Percentiles rank a stretch among this genome's conserved stretches.
Conservation (phyloP, 2,329 filamentous ascomycete genomes). For the Xylaria sp. region DNA sequence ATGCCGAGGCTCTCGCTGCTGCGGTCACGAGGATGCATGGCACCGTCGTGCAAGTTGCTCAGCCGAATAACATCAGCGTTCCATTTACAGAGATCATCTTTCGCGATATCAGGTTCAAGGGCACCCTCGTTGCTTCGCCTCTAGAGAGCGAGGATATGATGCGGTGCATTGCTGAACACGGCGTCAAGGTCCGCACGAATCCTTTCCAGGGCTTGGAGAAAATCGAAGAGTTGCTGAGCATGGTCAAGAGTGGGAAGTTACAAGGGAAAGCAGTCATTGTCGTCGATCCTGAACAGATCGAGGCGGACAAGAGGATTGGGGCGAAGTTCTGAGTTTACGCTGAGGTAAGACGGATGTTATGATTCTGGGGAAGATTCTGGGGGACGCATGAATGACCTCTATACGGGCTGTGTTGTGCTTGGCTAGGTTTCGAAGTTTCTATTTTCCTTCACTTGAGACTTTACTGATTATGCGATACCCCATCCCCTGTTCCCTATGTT, state of each 20-base stretch:
- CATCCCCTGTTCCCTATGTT: background rate
- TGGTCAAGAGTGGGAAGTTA: conserved; percentile 64
- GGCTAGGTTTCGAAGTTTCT: conserved; percentile 10
- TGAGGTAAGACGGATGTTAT: background rate
- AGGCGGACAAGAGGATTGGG: conserved; percentile 42
- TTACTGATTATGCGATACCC: background rate
- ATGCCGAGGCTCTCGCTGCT: conserved; percentile 60
- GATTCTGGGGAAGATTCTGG: background rate
- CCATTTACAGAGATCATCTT: conserved; percentile 64
- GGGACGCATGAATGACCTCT: conserved; percentile 10
- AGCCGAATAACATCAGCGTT: conserved; percentile 70
- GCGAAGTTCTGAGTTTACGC: conserved; percentile 29
- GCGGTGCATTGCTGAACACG: conserved; percentile 56
- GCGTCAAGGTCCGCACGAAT: conserved; percentile 62
- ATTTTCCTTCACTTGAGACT: conserved; percentile 20
- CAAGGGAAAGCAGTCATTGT: conserved; percentile 66
- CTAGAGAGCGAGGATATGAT: conserved; percentile 61
- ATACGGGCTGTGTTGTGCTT: background rate
- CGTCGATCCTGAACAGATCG: conserved; percentile 58
- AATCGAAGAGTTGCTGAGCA: conserved; percentile 61
- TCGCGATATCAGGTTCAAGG: conserved; percentile 44
- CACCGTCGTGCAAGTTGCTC: conserved; percentile 66
- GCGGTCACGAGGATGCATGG: conserved; percentile 70
- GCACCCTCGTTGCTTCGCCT: conserved; percentile 55
- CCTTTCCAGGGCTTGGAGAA: conserved; percentile 63